Conservation (phyloP, 2,329 filamentous ascomycete genomes). For the Aspergillus costaricaensis region DNA sequence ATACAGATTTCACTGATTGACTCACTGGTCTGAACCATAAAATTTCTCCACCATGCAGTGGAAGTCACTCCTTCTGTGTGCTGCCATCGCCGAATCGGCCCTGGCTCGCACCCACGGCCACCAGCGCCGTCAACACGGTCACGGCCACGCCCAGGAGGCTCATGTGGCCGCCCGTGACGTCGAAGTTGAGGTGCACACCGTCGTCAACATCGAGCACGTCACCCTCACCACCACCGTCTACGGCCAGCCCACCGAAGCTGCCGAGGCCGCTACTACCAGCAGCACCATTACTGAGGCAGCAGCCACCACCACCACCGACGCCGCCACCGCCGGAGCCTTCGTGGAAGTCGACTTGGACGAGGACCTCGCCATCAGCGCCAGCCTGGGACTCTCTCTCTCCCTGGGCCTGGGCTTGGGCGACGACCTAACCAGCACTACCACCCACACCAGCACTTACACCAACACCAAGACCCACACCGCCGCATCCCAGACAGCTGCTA, state of each 20-base stretch:
- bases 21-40: not conserved
- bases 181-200: conserved; percentile 11
- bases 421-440: not conserved
- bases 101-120: conserved; percentile 31
- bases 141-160: conserved; percentile 15
- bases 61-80: conserved; percentile 30
- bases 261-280: conserved; percentile 5
- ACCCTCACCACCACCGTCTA: conserved; percentile 20
- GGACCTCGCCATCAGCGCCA: not conserved
- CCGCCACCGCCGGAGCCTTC: not conserved
- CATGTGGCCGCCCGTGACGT: conserved; percentile 16
- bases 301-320: not conserved
- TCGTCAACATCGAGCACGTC: conserved; percentile 22
- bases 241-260: not conserved
- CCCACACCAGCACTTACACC: not conserved
- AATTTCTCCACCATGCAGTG: conserved; percentile 30
- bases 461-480: not conserved
- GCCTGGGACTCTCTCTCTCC: not conserved
- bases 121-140: conserved; percentile 28
- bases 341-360: not conserved
- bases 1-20: conserved; percentile 9
- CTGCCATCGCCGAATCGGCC: conserved; percentile 28
- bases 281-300: conserved; percentile 11
- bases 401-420: not conserved
- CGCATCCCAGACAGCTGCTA: conserved; percentile 6